A percentile compares a stretch with the other conserved stretches of the same genome.
Conservation (phyloP, 78 protist species). For the Dictyostelium capitatum region DNA sequence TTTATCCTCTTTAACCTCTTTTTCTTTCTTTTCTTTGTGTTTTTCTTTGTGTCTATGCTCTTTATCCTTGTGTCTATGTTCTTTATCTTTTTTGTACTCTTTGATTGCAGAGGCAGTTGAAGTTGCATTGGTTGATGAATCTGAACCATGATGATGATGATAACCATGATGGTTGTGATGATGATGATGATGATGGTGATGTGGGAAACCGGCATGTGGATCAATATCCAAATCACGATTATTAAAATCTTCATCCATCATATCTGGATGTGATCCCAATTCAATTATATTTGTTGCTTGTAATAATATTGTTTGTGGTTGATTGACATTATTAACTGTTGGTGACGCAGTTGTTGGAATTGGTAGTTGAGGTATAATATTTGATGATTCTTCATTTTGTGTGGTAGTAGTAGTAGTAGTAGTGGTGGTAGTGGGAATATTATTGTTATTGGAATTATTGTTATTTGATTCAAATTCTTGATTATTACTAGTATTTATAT, state of each 20-base stretch:
- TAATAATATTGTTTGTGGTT: not conserved
- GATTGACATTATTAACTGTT: not conserved
- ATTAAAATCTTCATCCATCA: not conserved
- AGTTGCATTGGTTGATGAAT: not conserved
- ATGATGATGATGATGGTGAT: slow-evolving; percentile 2
- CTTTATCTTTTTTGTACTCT: not conserved
- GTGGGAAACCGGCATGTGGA: not conserved
- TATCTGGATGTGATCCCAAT: not conserved
- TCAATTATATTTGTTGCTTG: not conserved
- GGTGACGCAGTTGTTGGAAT: not conserved
- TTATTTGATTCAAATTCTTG: too few species aligned
- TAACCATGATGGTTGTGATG: not conserved
- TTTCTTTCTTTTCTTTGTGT: not conserved
- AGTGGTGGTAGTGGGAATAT: too few species aligned
- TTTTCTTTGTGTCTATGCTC: not conserved
- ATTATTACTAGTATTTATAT: too few species aligned
- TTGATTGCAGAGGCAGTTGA: not conserved
- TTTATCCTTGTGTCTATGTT: not conserved
- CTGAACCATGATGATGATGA: not conserved
- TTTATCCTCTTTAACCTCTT: not conserved
- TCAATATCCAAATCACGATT: slow-evolving; percentile 2
- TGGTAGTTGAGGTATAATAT: not conserved
- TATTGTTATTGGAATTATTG: not conserved
- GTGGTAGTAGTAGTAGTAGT: too few species aligned
- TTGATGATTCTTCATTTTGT: slow-evolving; percentile 24